Conservation (phyloP, 208 protist species). For the Angomonas deanei region DNA sequence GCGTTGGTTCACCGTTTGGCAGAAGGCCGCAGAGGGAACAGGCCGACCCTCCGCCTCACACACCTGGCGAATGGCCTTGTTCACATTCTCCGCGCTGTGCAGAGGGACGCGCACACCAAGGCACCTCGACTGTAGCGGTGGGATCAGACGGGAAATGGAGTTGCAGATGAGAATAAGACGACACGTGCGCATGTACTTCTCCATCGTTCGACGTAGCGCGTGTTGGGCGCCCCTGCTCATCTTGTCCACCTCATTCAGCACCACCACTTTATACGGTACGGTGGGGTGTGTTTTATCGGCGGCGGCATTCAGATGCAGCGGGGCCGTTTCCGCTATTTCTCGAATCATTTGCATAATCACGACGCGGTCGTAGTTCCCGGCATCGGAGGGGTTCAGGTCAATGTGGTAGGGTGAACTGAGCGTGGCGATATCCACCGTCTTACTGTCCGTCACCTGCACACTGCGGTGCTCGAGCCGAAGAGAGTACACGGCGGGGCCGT, state of each 20-base stretch:
- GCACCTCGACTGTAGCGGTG: constrained; percentile 97
- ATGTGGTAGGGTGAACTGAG: constrained; percentile 97
- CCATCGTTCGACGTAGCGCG: constrained; percentile 99
- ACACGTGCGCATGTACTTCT: constrained; percentile 98
- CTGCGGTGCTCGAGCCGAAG: constrained; percentile 89
- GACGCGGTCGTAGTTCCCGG: constrained; percentile 95
- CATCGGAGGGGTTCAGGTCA: constrained; percentile 99
- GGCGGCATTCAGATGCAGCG: constrained; percentile 48
- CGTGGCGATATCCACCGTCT: constrained; percentile 95
- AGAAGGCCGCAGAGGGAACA: constrained; percentile 57
- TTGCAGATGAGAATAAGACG: constrained; percentile 96
- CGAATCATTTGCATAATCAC: constrained; percentile 99
- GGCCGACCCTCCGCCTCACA: constrained; percentile 64
- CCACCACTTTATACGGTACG: constrained; percentile 93
- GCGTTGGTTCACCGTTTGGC: constrained; percentile 53
- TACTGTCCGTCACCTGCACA: constrained; percentile 85
- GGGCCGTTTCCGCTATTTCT: constrained; percentile 96
- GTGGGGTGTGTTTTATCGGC: background rate
- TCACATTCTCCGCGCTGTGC: constrained; percentile 91
- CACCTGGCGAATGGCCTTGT: constrained; percentile 46
- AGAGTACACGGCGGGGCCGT: constrained; percentile 87
- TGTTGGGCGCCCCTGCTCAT: constrained; percentile 97
- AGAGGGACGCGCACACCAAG: constrained; percentile 95
- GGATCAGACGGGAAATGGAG: constrained; percentile 93
- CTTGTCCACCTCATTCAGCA: constrained; percentile 97